A percentile compares a stretch with the other conserved stretches of the same genome.
Evolutionary conservation across 164 flowering plant genomes (phyloP).

Genomic region (Magnolia sinica): DNA sequence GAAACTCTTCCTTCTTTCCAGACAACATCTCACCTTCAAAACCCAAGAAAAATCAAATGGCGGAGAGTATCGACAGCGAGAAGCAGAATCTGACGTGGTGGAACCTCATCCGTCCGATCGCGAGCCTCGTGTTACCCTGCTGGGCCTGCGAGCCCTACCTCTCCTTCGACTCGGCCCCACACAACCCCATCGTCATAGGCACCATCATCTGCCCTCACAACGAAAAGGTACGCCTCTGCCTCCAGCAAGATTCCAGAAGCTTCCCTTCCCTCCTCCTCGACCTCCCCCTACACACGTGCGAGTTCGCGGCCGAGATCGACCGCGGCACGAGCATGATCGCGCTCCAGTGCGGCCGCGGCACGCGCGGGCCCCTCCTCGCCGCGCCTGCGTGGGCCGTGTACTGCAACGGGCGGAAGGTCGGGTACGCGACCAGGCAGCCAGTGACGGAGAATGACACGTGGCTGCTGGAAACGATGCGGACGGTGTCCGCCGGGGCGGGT

Average conservation of each 20-base stretch:
- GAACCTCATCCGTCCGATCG: background rate
- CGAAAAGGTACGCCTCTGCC: conserved; percentile 7
- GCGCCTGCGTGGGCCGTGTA: background rate
- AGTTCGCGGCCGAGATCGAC: background rate
- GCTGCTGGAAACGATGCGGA: conserved; percentile 3
- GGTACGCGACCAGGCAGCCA: background rate
- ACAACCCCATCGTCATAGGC: background rate
- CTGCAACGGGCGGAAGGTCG: conserved; percentile 6
- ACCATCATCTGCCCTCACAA: conserved; percentile 5
- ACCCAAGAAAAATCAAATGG: no score
- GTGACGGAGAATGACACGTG: conserved; percentile 8
- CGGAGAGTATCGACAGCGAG: background rate
- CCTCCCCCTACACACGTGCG: background rate
- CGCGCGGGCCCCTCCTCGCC: background rate
- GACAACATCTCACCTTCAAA: no score
- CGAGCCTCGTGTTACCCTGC: conserved; percentile 5
- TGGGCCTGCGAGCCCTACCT: background rate
- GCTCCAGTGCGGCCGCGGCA: background rate
- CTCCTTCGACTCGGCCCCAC: background rate
- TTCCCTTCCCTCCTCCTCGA: background rate
- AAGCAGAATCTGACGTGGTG: background rate
- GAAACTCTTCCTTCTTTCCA: no score
- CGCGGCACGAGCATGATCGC: background rate
- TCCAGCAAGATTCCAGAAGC: background rate
- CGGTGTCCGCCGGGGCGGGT: conserved; percentile 4